A percentile compares a stretch with the other conserved stretches of the same genome.
These are phyloP conservation scores for Trichoderma gracile DNA, from an alignment of 2,329 filamentous ascomycete genomes.

Conservation along the genomic window DNA sequence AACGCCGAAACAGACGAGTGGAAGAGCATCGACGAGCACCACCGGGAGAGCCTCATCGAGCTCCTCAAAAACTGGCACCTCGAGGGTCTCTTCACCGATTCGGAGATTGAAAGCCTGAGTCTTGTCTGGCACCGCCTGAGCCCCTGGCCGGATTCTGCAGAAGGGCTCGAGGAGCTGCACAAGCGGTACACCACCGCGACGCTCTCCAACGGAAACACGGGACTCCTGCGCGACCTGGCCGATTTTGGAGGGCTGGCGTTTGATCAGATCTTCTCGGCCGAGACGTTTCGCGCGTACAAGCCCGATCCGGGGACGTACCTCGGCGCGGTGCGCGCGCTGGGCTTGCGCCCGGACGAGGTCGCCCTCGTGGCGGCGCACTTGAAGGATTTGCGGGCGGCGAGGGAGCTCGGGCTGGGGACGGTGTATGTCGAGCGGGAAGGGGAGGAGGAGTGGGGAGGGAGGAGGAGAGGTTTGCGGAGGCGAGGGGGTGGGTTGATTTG, in stretches of 20 bases:
- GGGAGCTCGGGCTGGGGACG: conserved; percentile 63
- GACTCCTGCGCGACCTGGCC: conserved; percentile 66
- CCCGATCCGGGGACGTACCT: conserved; percentile 67
- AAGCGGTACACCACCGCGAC: conserved; percentile 63
- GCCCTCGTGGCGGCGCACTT: conserved; percentile 79
- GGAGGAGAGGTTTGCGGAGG: conserved; percentile 51
- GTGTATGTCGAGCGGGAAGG: conserved; percentile 69
- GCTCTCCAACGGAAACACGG: conserved; percentile 72
- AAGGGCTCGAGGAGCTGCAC: conserved; percentile 56
- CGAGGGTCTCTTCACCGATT: conserved; percentile 59
- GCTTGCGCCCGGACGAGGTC: conserved; percentile 59
- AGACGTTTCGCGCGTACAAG: conserved; percentile 75
- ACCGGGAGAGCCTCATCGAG: conserved; percentile 60
- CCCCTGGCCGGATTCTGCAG: conserved; percentile 66
- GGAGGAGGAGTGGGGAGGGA: conserved; percentile 65
- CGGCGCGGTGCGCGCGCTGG: conserved; percentile 63
- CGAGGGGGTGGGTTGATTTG: conserved; percentile 47
- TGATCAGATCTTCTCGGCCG: conserved; percentile 62
- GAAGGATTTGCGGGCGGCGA: conserved; percentile 66
- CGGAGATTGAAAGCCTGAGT: conserved; percentile 64
- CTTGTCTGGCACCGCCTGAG: conserved; percentile 70
- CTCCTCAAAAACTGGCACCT: conserved; percentile 60
- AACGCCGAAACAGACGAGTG: conserved; percentile 53
- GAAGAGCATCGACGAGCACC: conserved; percentile 72
- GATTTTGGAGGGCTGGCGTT: conserved; percentile 62